Evolutionary conservation across 176 grass and related monocot genomes (phyloP), one percentile per base, ranked within the genome.

Genomic region (Raddia distichophylla): DNA sequence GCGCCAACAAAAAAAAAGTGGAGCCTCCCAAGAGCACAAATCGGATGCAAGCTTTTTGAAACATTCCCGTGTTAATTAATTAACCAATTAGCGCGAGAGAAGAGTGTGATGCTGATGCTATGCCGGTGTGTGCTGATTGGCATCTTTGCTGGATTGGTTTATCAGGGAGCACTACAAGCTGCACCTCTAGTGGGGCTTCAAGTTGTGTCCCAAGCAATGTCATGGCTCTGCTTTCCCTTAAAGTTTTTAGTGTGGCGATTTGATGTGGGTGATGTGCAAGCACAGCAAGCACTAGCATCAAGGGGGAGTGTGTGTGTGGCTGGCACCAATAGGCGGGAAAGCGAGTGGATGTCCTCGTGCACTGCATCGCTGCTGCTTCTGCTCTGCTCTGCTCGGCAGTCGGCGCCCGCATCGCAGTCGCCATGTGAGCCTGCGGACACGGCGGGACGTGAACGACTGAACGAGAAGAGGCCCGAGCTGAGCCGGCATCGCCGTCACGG

Each of bases 121-220:
- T 27, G 27, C 27, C 27, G 27, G 4, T n/a, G 37, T 9, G 67
- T 20, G 64, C 40, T 70, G 44, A 6, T 70, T 15, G 67, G 44
- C 10, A 2, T 49, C 18, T 70, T 50, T 16, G 46, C 6, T 51
- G 68, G 68, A 71, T 51, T 71, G 68, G 46, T 51, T 15, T 51
- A 71, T 40, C 4, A 40, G 50, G 19, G 12, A 33, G 68, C 68
- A 51, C 68, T 71, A 71, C 68, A 71, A 71, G 46, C 8, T 71
- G 68, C 20, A 1, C 11, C 68, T 71, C 11, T 32, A 50, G 68
- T 71, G 68, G 68, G 19, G 68, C 20, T 51, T 15, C 11, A 14
- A 47, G 27, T 71, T 51, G 68, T 71, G 32, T 32, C 46, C 10
- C 51, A 33, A 51, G 68, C 68, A 7, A 71, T 49, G 19, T 1